Conservation (phyloP, 1,284 basidiomycete species). For the Pulveroboletus sp. region DNA sequence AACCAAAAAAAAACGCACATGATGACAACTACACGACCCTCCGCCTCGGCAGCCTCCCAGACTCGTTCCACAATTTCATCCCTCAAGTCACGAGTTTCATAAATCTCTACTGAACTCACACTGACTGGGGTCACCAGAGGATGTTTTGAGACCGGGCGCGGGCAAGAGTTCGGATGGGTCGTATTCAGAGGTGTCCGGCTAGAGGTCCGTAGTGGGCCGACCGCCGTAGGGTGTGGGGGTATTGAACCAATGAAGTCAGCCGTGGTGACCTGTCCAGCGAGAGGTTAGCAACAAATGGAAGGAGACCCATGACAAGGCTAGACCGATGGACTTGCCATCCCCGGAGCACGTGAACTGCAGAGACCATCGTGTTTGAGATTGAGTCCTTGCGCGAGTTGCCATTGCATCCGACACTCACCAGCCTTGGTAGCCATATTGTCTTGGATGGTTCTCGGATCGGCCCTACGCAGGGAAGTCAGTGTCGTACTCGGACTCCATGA, state of each 20-base stretch:
- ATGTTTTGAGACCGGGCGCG: slow-evolving; percentile 57
- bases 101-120: slow-evolving; percentile 52
- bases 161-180: slow-evolving; percentile 64
- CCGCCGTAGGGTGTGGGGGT: slow-evolving; percentile 61
- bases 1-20: slow-evolving; percentile 58
- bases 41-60: slow-evolving; percentile 66
- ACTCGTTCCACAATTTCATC: slow-evolving; percentile 72
- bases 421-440: no score
- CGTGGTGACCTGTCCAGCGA: slow-evolving; percentile 53
- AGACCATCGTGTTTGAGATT: no score
- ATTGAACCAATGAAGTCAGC: slow-evolving; percentile 81
- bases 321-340: no score
- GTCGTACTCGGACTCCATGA: no score
- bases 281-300: background rate
- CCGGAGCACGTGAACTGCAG: no score
- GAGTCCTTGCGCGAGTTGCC: no score
- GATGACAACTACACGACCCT: slow-evolving; percentile 73
- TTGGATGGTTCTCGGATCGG: no score
- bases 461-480: no score
- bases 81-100: slow-evolving; percentile 53
- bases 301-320: no score
- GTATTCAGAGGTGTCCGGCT: slow-evolving; percentile 72
- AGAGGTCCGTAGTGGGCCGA: slow-evolving; percentile 64
- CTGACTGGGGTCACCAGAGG: slow-evolving; percentile 54
- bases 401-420: no score